Base-by-base conservation (phyloP, 768 basidiomycete genomes). In the Leccinum uliginosum region DNA sequence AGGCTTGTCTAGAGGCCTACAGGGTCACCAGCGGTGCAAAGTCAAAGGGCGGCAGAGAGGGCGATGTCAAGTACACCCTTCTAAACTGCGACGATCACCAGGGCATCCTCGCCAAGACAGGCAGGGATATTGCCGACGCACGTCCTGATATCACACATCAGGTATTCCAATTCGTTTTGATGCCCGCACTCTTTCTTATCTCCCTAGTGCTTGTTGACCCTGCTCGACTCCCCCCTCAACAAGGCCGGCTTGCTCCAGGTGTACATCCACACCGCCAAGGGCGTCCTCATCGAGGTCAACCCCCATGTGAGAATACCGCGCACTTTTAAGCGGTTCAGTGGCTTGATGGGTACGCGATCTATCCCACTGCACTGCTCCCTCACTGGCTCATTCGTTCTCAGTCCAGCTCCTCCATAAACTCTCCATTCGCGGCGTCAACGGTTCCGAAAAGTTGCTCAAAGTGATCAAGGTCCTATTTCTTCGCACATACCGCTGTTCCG, bases 51-150 rank as follows among this genome's bases (percentile, higher is more conserved):
- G 76, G 70, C 63, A 81, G 78, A 70, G 81, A 69, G 71, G 83
- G 77, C 66, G 94, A 96, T 57, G 93, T 91, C 57, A 98, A 98
- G 74, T 98, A 98, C 73, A 94, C 94, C 9, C 76, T 99, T 57
- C 74, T 99, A 62, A 99, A 99, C 74, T 98, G 97, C 72, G 97
- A 98, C 70, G 97, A 98, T 64, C 97, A 98, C 74, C 97, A 99
- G 71, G 96, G 96, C 54, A 97, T 99, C 63, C 79, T 99, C 59
- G 96, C 97, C 5, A 98, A 97, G 74, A 97, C 93, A 0, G 93
- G 94, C 15, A 83, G 96, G 69, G 97, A 99, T 74, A 98, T 98
- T 59, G 97, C 97, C 15, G 95, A 98, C 74, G 97, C 97, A n/a
- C 79, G 97, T 61, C 97, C 97, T 2, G 97, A 98, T 74, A 98